Evolutionary conservation across 345 rosid genomes (phyloP), one percentile per base, ranked within the genome.

Genomic region (Lepidium didymum): DNA sequence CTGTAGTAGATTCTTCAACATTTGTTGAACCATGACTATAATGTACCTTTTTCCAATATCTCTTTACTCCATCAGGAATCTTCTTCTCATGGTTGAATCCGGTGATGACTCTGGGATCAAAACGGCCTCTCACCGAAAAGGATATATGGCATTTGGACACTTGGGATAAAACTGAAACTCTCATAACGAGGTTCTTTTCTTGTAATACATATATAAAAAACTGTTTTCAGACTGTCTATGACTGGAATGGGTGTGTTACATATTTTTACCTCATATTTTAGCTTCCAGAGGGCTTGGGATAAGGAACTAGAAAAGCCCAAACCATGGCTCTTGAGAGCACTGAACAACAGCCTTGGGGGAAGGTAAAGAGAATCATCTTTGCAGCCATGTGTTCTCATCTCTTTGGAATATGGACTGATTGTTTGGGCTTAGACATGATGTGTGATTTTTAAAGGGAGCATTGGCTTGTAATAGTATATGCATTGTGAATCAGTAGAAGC

Each of bases 261-360:
- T 34, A 34, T 69, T 36, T 46, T 77, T 61, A 64, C 59, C 50
- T 75, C 47, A 68, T 31, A 70, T 35, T 74, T 58, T 74, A 94
- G 97, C 77, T 91, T 94, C 72, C 88, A 86, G 84, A 75, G 64
- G 55, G 87, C 90, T 68, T 94, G 99, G 99, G 90, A 81, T 27
- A 81, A 83, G 76, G 99, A 94, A 81, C 79, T 83, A 69, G 83
- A 69, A 55, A 83, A 71, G 62, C 81, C 87, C 31, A 94, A 83
- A 71, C 97, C 99, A 4, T 94, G 97, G 99, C 92, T 94, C 43
- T 80, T 94, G 53, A 86, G 99, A 75, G 92, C 95, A 60, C 69
- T 94, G 73, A 74, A 71, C 78, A 75, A 75, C 66, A 87, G 97
- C 75, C 91, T 94, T 82, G 99, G 97, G 36, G 92, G 90, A 83